Evolutionary conservation across 2,329 filamentous ascomycete species (phyloP), one percentile per base, ranked within the genome.

Genomic region (Aspergillus pseudoterreus): DNA sequence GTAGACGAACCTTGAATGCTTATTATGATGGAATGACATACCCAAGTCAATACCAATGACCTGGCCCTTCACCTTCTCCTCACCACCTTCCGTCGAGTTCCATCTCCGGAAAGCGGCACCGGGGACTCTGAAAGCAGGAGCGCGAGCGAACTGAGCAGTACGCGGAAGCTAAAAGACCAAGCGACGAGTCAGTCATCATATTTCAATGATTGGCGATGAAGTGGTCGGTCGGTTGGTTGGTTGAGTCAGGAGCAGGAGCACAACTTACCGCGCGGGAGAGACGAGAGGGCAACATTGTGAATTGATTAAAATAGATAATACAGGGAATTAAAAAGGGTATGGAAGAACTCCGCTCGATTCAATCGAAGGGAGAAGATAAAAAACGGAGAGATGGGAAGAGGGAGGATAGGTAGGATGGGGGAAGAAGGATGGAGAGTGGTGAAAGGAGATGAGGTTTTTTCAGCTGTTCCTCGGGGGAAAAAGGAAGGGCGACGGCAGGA

Each of bases 31-130:
- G 4, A 17, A n/a, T 38, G 44, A 78, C 83, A 70, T 81, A 86
- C 92, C 92, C 69, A 97, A 79, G 82, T 97, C 92, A 73, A 97
- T 96, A 86, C 94, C 94, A 70, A 97, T 96, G 74, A 97, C 92
- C 69, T 89, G 79, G 71, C 94, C 94, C 79, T 92, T 90, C 56
- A 97, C 90, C 84, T 96, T 96, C 73, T 83, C 82, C 62, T 82
- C 78, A 54, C 78, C 78, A 67, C 82, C 83, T 61, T 74, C 72
- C 49, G 74, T 72, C 17, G 72, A 75, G 66, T 74, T 74, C 71
- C 72, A 75, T 70, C 74, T 67, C 56, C 86, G 84, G 72, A 92
- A 90, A 66, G 84, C 83, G 60, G 88, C 84, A 61, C 81, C 81
- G 66, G 90, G 85, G 65, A 86, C 82, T 77, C 86, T 85, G 71